Evolutionary conservation across 371 early-diverging fungal genomes (phyloP), one percentile per base, ranked within the genome.

Genomic region (Fennellomyces sp.): DNA sequence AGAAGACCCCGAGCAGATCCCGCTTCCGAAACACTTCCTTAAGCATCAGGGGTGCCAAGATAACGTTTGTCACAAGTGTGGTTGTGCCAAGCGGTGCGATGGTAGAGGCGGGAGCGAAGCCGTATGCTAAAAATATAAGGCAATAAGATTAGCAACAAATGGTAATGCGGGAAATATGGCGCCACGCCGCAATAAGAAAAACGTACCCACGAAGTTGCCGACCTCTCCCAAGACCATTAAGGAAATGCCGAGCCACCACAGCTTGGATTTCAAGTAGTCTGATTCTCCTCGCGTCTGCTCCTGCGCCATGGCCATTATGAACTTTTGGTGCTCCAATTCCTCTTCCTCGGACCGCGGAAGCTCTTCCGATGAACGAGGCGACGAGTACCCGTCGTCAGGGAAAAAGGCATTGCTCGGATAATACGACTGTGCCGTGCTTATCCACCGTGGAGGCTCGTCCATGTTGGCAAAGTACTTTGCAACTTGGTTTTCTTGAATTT

Each of bases 21-120:
- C 85, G 76, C 2, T 66, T 74, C 35, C 92, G 75, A 52, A 89
- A 87, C 11, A 74, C 70, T 61, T 91, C 92, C 30, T 85, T 82
- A 19, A 91, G 61, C 76, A 89, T 84, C 21, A 87, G 61, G 2
- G 92, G 92, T 2, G 92, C 92, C 19, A 91, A 58, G 26, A 91
- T 84, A 12, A 88, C 89, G 68, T 91, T 91, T 19, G 86, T 75
- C 42, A 88, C 83, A 27, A 89, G 61, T 3, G 88, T 84, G 3
- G 91, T 88, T 0, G 92, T 92, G 26, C 92, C 92, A 21, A 92
- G 61, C 0, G 92, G 92, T n/a, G 92, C 91, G 54, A 92, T 84
- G 0, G 89, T 81, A 0, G 91, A 90, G n/a, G 92, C 90, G 26
- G 89, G 89, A 5, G 91, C 92, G 68, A 88, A 92, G 4, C 91